Conservation (phyloP, 2,329 filamentous ascomycete genomes). For the Didymella pinodella region DNA sequence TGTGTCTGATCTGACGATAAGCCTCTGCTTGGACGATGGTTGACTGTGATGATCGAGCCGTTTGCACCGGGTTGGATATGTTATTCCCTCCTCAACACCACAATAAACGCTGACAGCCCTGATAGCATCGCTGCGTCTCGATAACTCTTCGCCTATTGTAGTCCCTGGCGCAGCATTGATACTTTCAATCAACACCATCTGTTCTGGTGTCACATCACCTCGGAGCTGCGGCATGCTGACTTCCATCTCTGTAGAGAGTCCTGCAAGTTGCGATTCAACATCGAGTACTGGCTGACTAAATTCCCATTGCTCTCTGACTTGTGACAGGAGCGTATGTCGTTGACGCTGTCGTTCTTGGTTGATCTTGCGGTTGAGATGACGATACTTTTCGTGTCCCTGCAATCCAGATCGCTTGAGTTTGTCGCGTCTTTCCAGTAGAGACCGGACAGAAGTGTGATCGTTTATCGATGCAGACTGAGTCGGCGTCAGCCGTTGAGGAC, state of each 20-base stretch:
- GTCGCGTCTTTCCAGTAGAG: not conserved
- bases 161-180: not conserved
- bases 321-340: not conserved
- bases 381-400: not conserved
- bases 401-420: not conserved
- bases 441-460: not conserved
- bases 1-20: not conserved
- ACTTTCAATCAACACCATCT: not conserved
- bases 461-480: not conserved
- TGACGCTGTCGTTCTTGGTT: not conserved
- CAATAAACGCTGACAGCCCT: constrained; percentile 20
- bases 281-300: not conserved
- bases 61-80: not conserved
- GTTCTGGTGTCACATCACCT: not conserved
- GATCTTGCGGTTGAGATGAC: not conserved
- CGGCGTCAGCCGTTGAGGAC: constrained; percentile 4
- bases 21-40: not conserved
- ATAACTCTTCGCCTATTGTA: not conserved
- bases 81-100: constrained; percentile 18
- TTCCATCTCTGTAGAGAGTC: not conserved
- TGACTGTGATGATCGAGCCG: not conserved
- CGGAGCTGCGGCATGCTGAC: not conserved
- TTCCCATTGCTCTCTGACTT: not conserved
- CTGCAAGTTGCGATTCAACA: not conserved
- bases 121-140: not conserved